Conservation (phyloP, 1,284 basidiomycete genomes). For the Pascua sp. region DNA sequence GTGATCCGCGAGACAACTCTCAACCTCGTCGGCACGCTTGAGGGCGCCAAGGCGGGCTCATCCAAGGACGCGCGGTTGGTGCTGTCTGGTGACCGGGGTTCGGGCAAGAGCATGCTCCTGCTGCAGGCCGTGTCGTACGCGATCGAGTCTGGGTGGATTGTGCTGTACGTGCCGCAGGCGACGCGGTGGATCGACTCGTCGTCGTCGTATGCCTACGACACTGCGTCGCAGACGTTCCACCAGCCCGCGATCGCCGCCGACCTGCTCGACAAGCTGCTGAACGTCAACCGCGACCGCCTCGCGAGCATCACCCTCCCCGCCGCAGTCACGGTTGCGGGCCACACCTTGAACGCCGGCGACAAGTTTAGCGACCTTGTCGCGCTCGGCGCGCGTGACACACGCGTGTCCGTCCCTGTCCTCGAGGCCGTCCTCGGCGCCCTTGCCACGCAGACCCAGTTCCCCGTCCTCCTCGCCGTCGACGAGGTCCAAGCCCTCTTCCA, state of each 20-base stretch:
- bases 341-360: constrained; percentile 55
- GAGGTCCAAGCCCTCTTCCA: constrained; percentile 79
- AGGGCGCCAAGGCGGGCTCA: constrained; percentile 18
- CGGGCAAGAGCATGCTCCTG: constrained; percentile 78
- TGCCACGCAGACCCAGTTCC: constrained; percentile 64
- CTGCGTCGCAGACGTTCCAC: constrained; percentile 69
- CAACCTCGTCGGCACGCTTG: constrained; percentile 33
- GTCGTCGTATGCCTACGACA: constrained; percentile 69
- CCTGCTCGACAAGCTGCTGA: constrained; percentile 42
- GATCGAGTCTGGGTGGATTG: constrained; percentile 69
- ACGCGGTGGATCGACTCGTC: constrained; percentile 75
- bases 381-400: constrained; percentile 58
- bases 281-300: constrained; percentile 45
- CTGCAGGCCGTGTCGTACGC: constrained; percentile 77
- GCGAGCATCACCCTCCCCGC: constrained; percentile 24
- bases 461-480: constrained; percentile 81
- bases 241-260: constrained; percentile 58
- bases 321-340: constrained; percentile 41
- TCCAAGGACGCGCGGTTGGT: constrained; percentile 12
- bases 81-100: constrained; percentile 63
- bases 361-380: constrained; percentile 60
- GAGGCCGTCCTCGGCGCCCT: constrained; percentile 64
- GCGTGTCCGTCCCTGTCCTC: constrained; percentile 63
- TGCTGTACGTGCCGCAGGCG: constrained; percentile 79
- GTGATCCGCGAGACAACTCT: constrained; percentile 44